phyloP scores from a whole-genome alignment of 1,284 basidiomycete species.

The Chalciporus sp. region DNA sequence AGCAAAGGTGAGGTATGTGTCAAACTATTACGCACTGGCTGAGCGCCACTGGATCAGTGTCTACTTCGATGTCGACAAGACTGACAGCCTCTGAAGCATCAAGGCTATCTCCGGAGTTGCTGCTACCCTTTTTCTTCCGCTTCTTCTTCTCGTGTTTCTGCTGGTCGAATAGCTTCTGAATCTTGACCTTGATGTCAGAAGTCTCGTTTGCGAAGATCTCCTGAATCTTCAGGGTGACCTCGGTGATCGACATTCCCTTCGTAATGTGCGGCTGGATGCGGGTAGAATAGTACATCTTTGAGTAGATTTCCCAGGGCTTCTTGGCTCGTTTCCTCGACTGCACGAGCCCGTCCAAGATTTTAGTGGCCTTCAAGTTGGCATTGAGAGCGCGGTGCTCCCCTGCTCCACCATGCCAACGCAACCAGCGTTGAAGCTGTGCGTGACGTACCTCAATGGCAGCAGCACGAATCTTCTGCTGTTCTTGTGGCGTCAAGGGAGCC shows the following conservation, averaged over 20 bases:
- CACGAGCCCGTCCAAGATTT: slow-evolving; percentile 1
- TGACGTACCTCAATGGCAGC: not conserved
- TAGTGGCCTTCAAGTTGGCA: not conserved
- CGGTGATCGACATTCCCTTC: not conserved
- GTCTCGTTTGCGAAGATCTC: slow-evolving; percentile 3
- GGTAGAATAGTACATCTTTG: not conserved
- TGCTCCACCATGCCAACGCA: slow-evolving; percentile 7
- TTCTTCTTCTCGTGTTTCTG: not conserved
- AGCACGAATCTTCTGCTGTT: too few species aligned
- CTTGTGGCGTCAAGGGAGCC: too few species aligned
- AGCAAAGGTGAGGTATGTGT: too few species aligned
- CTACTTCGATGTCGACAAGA: too few species aligned
- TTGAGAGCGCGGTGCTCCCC: not conserved
- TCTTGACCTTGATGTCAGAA: not conserved
- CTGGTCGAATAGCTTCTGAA: not conserved
- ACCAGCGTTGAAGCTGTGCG: not conserved
- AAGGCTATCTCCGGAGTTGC: too few species aligned
- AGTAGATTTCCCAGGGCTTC: slow-evolving; percentile 8
- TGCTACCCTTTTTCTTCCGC: too few species aligned
- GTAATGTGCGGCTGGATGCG: not conserved
- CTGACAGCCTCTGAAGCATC: not conserved
- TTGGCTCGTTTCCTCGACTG: not conserved
- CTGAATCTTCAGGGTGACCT: not conserved
- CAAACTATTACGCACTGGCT: too few species aligned
- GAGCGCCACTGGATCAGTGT: too few species aligned